A percentile compares a stretch with the other conserved stretches of the same genome.
phyloP scores from a whole-genome alignment of 1,284 basidiomycete species.

The Coniferiporia weirii region DNA sequence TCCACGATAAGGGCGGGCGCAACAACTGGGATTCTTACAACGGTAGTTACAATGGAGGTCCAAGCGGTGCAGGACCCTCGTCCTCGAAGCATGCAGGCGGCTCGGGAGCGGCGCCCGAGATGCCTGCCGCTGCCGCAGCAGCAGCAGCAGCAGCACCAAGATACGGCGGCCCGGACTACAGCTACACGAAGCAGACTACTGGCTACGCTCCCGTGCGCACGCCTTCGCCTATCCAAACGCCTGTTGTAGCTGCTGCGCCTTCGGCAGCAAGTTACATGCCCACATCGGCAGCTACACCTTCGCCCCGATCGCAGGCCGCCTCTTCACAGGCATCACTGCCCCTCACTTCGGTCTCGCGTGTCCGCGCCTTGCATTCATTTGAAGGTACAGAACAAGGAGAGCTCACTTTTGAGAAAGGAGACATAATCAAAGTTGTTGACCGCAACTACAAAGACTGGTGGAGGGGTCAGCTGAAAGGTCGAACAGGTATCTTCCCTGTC shows the following conservation, averaged over 20 bases:
- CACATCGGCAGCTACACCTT: slow-evolving; percentile 22
- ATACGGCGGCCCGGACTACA: slow-evolving; percentile 2
- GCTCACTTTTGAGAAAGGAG: slow-evolving; percentile 88
- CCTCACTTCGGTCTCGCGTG: slow-evolving; percentile 58
- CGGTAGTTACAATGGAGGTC: slow-evolving; percentile 29
- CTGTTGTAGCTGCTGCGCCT: slow-evolving; percentile 23
- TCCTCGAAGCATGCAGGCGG: slow-evolving; percentile 21
- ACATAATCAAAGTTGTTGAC: slow-evolving; percentile 95
- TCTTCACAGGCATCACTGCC: slow-evolving; percentile 21
- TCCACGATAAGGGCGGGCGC: slow-evolving; percentile 82
- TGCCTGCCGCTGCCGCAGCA: slow-evolving; percentile 23
- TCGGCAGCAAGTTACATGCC: slow-evolving; percentile 18
- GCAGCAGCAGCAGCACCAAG: slow-evolving; percentile 21
- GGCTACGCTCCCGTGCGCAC: slow-evolving; percentile 46
- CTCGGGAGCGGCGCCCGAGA: slow-evolving; percentile 14
- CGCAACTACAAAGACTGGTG: slow-evolving; percentile 98
- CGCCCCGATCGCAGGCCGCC: slow-evolving; percentile 21
- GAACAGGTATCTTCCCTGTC: slow-evolving; percentile 96
- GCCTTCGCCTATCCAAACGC: slow-evolving; percentile 31
- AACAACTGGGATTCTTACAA: slow-evolving; percentile 43
- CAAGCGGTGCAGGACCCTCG: slow-evolving; percentile 38
- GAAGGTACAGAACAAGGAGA: slow-evolving; percentile 88
- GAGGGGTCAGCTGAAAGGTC: slow-evolving; percentile 88
- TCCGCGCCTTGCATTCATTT: slow-evolving; percentile 89
- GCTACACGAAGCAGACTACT: slow-evolving; percentile 22